Evolutionary conservation across 2,329 filamentous ascomycete species (phyloP).

Genomic region (Talaromyces verruculosus): DNA sequence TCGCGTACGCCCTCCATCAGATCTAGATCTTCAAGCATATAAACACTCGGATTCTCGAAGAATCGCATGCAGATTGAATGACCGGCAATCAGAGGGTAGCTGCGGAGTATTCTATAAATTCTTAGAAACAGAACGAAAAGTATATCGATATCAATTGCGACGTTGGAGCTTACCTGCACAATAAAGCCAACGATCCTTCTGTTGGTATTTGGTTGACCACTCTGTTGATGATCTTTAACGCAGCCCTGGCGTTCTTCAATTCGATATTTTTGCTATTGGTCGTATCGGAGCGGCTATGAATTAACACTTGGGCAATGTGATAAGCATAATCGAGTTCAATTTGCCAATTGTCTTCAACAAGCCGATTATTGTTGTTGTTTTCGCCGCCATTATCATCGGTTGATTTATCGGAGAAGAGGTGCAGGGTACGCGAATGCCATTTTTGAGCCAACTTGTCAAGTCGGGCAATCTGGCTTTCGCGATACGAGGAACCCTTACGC

Average conservation of each 20-base stretch:
- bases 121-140: background rate
- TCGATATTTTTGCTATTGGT: background rate
- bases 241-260: background rate
- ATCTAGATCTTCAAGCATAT: conserved; percentile 8
- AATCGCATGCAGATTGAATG: conserved; percentile 9
- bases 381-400: background rate
- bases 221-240: background rate
- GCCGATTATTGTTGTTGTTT: background rate
- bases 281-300: background rate
- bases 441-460: background rate
- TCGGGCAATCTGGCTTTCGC: background rate
- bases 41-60: conserved; percentile 6
- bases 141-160: background rate
- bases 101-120: background rate
- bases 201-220: background rate
- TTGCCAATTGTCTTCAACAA: background rate
- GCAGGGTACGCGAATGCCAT: background rate
- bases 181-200: background rate
- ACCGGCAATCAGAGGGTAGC: background rate
- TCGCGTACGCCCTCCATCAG: conserved; percentile 2
- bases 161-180: background rate
- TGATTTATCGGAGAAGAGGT: background rate
- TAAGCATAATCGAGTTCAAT: background rate
- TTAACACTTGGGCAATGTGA: background rate
- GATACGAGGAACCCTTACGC: background rate